Evolutionary conservation across 805 yeast species (phyloP).

Genomic region (Candida bentonensis): DNA sequence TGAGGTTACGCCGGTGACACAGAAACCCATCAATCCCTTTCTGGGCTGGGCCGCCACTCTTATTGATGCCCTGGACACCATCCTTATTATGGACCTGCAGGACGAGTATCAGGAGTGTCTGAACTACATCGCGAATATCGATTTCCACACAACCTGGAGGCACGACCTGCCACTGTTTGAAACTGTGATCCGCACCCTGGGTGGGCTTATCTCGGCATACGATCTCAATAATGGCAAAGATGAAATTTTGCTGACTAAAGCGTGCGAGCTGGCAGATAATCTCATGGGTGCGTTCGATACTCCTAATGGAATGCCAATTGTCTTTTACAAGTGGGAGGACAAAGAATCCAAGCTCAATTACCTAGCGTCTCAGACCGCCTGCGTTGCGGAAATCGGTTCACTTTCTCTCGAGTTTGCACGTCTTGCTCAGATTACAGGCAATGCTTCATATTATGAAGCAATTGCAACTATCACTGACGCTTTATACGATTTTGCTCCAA

Average conservation of each 20-base stretch:
- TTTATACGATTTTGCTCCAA: constrained; percentile 21
- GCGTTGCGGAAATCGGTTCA: constrained; percentile 36
- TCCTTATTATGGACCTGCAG: constrained; percentile 31
- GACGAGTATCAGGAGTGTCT: constrained; percentile 28
- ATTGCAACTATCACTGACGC: constrained; percentile 30
- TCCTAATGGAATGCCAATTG: constrained; percentile 39
- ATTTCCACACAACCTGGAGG: constrained; percentile 28
- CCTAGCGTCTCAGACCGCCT: constrained; percentile 18
- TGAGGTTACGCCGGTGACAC: constrained; percentile 29
- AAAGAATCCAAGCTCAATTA: constrained; percentile 8
- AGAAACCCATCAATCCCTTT: constrained; percentile 24
- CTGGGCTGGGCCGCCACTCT: constrained; percentile 40
- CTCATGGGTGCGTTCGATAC: constrained; percentile 44
- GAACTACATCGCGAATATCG: constrained; percentile 22
- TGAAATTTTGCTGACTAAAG: constrained; percentile 24
- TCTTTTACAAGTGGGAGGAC: constrained; percentile 30
- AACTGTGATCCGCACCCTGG: constrained; percentile 36
- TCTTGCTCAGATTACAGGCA: constrained; percentile 36
- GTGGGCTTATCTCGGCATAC: constrained; percentile 39
- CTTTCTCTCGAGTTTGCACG: constrained; percentile 38
- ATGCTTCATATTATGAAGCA: constrained; percentile 36
- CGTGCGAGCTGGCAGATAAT: constrained; percentile 34
- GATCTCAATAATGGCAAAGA: constrained; percentile 29
- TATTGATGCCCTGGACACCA: constrained; percentile 39
- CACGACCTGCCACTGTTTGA: constrained; percentile 37